Base-by-base conservation (phyloP, 768 basidiomycete genomes). In the Podaxis rugospora region DNA sequence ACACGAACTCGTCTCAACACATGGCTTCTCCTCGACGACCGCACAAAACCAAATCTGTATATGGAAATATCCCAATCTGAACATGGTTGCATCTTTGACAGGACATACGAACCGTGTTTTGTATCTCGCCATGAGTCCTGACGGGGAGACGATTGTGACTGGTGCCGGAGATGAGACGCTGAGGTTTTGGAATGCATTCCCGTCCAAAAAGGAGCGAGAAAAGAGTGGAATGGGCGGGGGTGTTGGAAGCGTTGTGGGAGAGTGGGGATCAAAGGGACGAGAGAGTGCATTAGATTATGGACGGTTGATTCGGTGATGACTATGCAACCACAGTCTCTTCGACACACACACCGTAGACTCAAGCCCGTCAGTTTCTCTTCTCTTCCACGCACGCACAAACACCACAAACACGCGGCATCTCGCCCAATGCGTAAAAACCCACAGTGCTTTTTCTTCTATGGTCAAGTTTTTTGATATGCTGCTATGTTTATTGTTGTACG, bases 111-210 rank as follows among this genome's bases (percentile, higher is more conserved):
- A 91, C 71, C 91, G 96, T 51, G 96, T 99, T 16, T 78, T 98
- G 35, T 96, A 96, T 71, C 87, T 98, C n/a, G 95, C 95, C 2
- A 95, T 95, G 92, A 92, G 89, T 68, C 95, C 95, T 0, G 95
- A 97, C 66, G 95, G 95, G 16, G 93, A 96, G 76, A 98, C 95
- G 0, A 98, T 98, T 64, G 97, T 98, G 27, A 98, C 95, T 0
- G 96, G 96, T 14, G 96, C 96, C 0, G 96, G 96, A 0, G 96
- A 99, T 72, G 96, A 98, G 76, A 99, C 96, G 3, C 75, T 99
- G 56, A 75, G 95, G 64, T 98, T 98, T 74, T 98, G 96, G 96
- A 96, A 94, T 71, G 95, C 94, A 0, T 98, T 99, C 69, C 91
- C 92, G n/a, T 51, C 39, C 7, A 87, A 85, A 73, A 83, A 78